phyloP scores from a whole-genome alignment of 768 basidiomycete genomes.

The Paxillus ammoniavirescens region DNA sequence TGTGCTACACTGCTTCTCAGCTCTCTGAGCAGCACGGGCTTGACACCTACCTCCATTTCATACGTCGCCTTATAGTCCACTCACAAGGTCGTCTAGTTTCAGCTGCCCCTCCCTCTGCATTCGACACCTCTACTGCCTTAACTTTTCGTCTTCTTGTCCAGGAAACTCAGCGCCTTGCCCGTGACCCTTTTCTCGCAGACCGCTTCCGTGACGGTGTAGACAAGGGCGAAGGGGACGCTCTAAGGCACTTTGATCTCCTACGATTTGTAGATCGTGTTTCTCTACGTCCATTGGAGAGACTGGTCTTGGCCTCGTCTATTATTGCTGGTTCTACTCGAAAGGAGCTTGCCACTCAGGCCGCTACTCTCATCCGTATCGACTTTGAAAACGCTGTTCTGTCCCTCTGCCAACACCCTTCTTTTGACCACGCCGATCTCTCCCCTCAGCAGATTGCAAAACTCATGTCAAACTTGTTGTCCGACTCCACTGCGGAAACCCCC shows the following conservation, averaged over 20 bases:
- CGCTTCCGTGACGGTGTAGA: slow-evolving; percentile 89
- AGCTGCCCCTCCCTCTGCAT: slow-evolving; percentile 56
- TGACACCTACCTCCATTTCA: slow-evolving; percentile 97
- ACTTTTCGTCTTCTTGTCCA: slow-evolving; percentile 85
- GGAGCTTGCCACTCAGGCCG: slow-evolving; percentile 59
- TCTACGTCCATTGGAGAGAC: slow-evolving; percentile 73
- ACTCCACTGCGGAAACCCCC: slow-evolving; percentile 66
- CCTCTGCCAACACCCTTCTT: slow-evolving; percentile 75
- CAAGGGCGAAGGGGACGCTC: slow-evolving; percentile 81
- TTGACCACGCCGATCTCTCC: slow-evolving; percentile 78
- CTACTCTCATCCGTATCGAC: slow-evolving; percentile 66
- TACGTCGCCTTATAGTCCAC: slow-evolving; percentile 90
- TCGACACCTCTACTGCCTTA: slow-evolving; percentile 73
- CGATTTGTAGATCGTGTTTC: slow-evolving; percentile 83
- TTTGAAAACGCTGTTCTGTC: slow-evolving; percentile 78
- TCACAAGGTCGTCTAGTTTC: slow-evolving; percentile 71
- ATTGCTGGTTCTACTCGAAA: slow-evolving; percentile 59
- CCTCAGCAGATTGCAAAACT: slow-evolving; percentile 75
- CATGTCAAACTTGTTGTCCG: slow-evolving; percentile 76
- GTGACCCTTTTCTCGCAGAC: slow-evolving; percentile 87
- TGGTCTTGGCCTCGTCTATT: slow-evolving; percentile 76
- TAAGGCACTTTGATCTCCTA: slow-evolving; percentile 79
- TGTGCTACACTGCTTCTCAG: slow-evolving; percentile 41
- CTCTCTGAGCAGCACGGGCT: slow-evolving; percentile 95
- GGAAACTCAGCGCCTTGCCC: slow-evolving; percentile 85